Conservation (phyloP, 2,329 filamentous ascomycete genomes). For the Neocucurbitaria cava region DNA sequence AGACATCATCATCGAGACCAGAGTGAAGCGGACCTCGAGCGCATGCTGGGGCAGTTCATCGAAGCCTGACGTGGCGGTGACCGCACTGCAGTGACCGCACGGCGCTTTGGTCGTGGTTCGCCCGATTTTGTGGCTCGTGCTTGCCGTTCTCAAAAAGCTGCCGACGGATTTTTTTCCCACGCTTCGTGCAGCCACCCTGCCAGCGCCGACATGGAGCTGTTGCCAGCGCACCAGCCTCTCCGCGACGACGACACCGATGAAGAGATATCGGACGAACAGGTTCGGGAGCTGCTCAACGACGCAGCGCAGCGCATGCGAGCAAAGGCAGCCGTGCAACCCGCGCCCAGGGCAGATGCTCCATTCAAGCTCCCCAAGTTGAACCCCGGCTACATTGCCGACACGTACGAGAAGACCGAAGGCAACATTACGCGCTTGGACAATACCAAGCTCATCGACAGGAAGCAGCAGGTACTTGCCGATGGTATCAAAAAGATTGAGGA, state of each 20-base stretch:
- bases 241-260: conserved; percentile 48
- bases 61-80: conserved; percentile 18
- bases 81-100: conserved; percentile 8
- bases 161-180: conserved; percentile 30
- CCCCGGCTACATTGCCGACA: conserved; percentile 55
- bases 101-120: conserved; percentile 14
- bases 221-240: conserved; percentile 46
- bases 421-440: conserved; percentile 62
- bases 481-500: conserved; percentile 62
- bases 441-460: conserved; percentile 57
- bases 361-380: conserved; percentile 61
- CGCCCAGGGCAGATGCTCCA: conserved; percentile 31
- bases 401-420: conserved; percentile 62
- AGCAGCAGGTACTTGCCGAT: conserved; percentile 57
- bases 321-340: conserved; percentile 44
- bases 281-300: conserved; percentile 68
- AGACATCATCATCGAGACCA: conserved; percentile 28
- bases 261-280: conserved; percentile 67
- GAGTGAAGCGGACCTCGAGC: conserved; percentile 31
- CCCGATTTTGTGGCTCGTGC: conserved; percentile 34
- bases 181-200: conserved; percentile 28
- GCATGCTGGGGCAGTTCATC: background rate
- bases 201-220: conserved; percentile 43
- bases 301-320: conserved; percentile 65
- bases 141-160: conserved; percentile 32